A percentile compares a stretch with the other conserved stretches of the same genome.
phyloP scores from a whole-genome alignment of 257 asterid species.

The Gentiana dahurica region DNA sequence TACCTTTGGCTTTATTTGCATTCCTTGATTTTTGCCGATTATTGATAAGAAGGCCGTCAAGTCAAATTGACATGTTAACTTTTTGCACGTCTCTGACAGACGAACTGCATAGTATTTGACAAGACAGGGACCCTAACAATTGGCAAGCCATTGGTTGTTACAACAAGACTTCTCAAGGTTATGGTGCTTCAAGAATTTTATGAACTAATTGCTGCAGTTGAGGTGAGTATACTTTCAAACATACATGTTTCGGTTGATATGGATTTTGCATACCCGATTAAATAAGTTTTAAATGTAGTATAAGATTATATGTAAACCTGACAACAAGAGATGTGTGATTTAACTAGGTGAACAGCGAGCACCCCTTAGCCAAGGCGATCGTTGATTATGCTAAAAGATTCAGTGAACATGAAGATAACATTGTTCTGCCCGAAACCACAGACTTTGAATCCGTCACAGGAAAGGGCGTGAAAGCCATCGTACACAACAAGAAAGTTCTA shows the following conservation, averaged over 20 bases:
- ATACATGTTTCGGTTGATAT: not conserved
- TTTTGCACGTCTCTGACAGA: slow-evolving; percentile 26
- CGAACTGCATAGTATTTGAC: slow-evolving; percentile 62
- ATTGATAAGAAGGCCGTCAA: not conserved
- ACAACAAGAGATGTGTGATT: not conserved
- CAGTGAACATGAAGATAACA: slow-evolving; percentile 36
- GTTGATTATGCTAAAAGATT: slow-evolving; percentile 46
- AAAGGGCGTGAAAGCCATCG: slow-evolving; percentile 74
- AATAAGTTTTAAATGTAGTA: not conserved
- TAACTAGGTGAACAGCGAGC: slow-evolving; percentile 72
- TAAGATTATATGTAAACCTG: not conserved
- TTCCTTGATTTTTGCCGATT: not conserved
- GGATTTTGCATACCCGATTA: not conserved
- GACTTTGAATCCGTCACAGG: slow-evolving; percentile 71
- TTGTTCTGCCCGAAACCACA: slow-evolving; percentile 42
- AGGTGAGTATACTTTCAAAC: slow-evolving; percentile 29
- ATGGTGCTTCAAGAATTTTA: slow-evolving; percentile 41
- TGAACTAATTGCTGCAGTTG: slow-evolving; percentile 68
- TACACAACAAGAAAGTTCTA: slow-evolving; percentile 50
- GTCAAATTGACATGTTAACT: not conserved
- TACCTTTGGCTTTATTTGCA: not conserved
- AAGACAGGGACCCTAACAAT: slow-evolving; percentile 81
- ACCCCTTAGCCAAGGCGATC: slow-evolving; percentile 75
- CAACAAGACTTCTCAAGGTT: slow-evolving; percentile 39
- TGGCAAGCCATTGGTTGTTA: slow-evolving; percentile 73